These are phyloP conservation scores for Quercus cerris DNA, from an alignment of 306 rosid species.

Conservation along the genomic window DNA sequence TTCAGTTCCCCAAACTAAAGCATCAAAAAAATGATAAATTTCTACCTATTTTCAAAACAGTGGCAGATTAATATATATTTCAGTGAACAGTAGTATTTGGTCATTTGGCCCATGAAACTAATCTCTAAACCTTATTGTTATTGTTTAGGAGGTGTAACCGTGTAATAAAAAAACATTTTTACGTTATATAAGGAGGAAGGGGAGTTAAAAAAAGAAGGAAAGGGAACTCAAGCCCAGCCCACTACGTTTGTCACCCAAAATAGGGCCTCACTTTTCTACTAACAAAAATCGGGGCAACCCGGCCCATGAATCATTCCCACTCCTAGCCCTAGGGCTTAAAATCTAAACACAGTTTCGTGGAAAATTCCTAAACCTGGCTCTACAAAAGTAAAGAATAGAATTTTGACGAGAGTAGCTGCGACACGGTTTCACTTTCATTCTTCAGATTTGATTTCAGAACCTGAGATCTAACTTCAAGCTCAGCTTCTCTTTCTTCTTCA, in stretches of 20 bases:
- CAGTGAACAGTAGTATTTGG: too few species aligned
- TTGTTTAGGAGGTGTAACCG: too few species aligned
- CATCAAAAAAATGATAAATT: accelerated
- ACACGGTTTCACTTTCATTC: background rate
- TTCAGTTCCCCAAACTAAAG: accelerated
- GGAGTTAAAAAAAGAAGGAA: too few species aligned
- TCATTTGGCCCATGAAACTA: too few species aligned
- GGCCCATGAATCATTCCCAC: background rate
- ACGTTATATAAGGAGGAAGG: too few species aligned
- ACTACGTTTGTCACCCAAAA: background rate
- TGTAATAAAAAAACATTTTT: too few species aligned
- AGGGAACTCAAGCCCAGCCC: too few species aligned
- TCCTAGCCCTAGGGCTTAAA: background rate
- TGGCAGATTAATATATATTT: too few species aligned
- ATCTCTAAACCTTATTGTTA: too few species aligned
- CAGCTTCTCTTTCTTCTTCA: background rate
- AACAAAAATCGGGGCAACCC: background rate
- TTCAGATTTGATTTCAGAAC: background rate
- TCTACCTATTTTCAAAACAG: too few species aligned
- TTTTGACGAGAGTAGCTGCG: background rate
- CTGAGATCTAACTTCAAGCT: background rate
- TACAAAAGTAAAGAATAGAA: background rate
- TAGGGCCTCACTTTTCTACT: background rate
- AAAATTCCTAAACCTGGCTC: background rate
- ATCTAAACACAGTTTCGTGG: background rate